Percentiles rank a stretch among this genome's conserved stretches.
Conservation (phyloP, 2,329 filamentous ascomycete species). For the Cladosporium oxysporum region DNA sequence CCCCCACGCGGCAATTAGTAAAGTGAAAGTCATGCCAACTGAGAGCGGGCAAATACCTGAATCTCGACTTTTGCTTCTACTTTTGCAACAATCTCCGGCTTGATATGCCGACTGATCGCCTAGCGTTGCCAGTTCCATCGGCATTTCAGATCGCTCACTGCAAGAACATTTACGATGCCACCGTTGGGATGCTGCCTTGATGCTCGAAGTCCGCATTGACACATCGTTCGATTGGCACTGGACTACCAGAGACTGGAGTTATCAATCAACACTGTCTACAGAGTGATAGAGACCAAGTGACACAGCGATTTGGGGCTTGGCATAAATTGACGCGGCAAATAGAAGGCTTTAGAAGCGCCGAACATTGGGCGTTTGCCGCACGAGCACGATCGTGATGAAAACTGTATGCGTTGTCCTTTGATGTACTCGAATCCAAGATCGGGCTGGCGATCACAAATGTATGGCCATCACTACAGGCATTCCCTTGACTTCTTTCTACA, state of each 20-base stretch:
- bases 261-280: not conserved
- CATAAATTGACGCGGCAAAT: not conserved
- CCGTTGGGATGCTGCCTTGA: not conserved
- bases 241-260: not conserved
- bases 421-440: not conserved
- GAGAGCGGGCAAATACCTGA: not conserved
- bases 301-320: not conserved
- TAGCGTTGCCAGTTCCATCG: not conserved
- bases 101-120: not conserved
- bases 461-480: not conserved
- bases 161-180: not conserved
- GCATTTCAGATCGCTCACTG: not conserved
- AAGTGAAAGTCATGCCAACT: not conserved
- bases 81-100: constrained; percentile 1
- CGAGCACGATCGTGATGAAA: not conserved
- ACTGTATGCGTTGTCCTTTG: not conserved
- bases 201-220: not conserved
- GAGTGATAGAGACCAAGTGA: not conserved
- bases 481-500: not conserved
- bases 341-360: constrained; percentile 10
- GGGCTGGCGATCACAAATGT: not conserved
- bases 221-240: not conserved
- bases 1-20: constrained; percentile 1
- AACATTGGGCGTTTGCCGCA: not conserved
- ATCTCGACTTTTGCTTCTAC: not conserved